A percentile compares a stretch with the other conserved stretches of the same genome.
These are phyloP conservation scores for Penicillium bovifimosum DNA, from an alignment of 495 filamentous ascomycete species.

Conservation along the genomic window DNA sequence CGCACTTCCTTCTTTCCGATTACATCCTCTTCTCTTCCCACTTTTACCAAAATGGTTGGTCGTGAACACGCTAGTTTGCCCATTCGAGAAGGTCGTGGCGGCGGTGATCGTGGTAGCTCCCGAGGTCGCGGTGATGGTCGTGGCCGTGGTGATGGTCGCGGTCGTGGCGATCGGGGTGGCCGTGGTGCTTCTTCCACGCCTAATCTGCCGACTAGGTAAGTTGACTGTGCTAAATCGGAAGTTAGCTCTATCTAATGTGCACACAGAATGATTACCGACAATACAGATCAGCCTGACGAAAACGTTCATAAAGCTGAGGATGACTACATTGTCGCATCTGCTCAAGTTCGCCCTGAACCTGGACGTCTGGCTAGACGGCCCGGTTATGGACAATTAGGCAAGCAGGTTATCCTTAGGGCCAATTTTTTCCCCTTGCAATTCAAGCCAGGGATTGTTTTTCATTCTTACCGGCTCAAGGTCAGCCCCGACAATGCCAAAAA, in stretches of 20 bases:
- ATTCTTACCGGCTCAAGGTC: slow-evolving; percentile 9
- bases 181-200: neutral
- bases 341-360: neutral
- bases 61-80: neutral
- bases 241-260: neutral
- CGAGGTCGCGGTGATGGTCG: neutral
- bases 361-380: slow-evolving; percentile 29
- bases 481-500: neutral
- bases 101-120: neutral
- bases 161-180: slow-evolving; percentile 4
- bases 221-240: neutral
- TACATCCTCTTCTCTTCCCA: neutral
- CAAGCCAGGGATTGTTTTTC: slow-evolving; percentile 1
- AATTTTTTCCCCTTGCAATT: slow-evolving; percentile 41
- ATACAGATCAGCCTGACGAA: neutral
- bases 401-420: slow-evolving; percentile 31
- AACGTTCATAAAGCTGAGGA: slow-evolving; percentile 3
- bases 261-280: slow-evolving; percentile 1
- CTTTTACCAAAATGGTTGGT: slow-evolving; percentile 5
- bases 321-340: neutral
- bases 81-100: neutral
- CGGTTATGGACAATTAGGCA: slow-evolving; percentile 40
- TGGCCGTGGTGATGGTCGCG: neutral
- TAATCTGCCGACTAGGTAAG: slow-evolving; percentile 1
- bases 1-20: neutral